A percentile compares a stretch with the other conserved stretches of the same genome.
These are phyloP conservation scores for Solanum chilense DNA, from an alignment of 257 asterid genomes.

Conservation along the genomic window DNA sequence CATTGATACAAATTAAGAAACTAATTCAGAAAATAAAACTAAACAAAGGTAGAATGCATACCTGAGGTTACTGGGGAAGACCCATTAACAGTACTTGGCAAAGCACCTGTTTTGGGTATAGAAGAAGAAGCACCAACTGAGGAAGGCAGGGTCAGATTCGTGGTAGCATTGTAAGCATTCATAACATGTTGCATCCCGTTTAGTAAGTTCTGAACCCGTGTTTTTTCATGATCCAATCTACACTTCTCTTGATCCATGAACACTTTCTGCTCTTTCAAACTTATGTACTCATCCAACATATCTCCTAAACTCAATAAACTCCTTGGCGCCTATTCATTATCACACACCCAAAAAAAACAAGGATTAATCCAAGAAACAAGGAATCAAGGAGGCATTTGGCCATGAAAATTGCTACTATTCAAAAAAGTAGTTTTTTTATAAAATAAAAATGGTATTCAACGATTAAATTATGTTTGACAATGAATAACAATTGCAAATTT, in stretches of 20 bases:
- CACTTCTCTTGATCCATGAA: conserved; percentile 56
- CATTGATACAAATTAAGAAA: background rate
- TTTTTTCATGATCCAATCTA: conserved; percentile 65
- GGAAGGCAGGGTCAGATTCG: conserved; percentile 21
- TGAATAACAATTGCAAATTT: background rate
- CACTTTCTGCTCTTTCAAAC: conserved; percentile 77
- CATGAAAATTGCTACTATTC: background rate
- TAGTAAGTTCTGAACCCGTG: conserved; percentile 56
- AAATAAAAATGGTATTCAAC: background rate
- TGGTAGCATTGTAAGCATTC: conserved; percentile 45
- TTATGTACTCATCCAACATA: conserved; percentile 76
- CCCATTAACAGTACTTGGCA: background rate
- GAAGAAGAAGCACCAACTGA: conserved; percentile 5
- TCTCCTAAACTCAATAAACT: conserved; percentile 69
- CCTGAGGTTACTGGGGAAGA: background rate
- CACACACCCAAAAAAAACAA: background rate
- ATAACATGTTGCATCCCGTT: conserved; percentile 72
- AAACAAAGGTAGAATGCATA: background rate
- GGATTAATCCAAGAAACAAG: background rate
- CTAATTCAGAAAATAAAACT: background rate
- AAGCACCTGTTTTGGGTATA: background rate
- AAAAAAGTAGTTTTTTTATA: background rate
- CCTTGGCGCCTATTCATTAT: conserved; percentile 57
- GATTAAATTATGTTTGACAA: background rate
- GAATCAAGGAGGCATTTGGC: background rate